phyloP scores from a whole-genome alignment of 2,329 filamentous ascomycete genomes.

The Akanthomyces uredinophilus region DNA sequence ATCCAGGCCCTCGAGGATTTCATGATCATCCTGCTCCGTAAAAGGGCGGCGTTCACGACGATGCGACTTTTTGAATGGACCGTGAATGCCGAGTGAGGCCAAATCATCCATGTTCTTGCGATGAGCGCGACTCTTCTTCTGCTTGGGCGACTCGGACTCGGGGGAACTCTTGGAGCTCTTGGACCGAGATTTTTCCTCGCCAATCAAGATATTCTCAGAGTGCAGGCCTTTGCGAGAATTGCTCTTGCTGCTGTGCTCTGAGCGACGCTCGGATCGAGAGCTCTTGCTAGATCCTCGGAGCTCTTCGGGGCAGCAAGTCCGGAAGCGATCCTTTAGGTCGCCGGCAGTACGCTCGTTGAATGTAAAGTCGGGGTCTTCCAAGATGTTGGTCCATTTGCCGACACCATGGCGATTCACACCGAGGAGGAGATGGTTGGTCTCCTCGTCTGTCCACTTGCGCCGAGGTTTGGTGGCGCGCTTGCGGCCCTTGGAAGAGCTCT shows the following conservation, averaged over 20 bases:
- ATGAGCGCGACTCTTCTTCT: constrained; percentile 49
- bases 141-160: constrained; percentile 34
- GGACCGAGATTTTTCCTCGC: constrained; percentile 31
- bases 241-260: constrained; percentile 25
- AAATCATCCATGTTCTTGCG: constrained; percentile 53
- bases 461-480: constrained; percentile 53
- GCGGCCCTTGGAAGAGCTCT: constrained; percentile 37
- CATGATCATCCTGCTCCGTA: constrained; percentile 56
- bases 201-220: constrained; percentile 53
- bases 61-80: constrained; percentile 57
- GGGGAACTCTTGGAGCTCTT: constrained; percentile 24
- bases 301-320: constrained; percentile 60
- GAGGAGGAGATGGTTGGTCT: constrained; percentile 57
- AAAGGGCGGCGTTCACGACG: constrained; percentile 57
- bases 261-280: constrained; percentile 21
- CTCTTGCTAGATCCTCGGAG: constrained; percentile 41
- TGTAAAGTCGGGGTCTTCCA: constrained; percentile 54
- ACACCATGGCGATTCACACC: constrained; percentile 59
- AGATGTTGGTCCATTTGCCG: constrained; percentile 60
- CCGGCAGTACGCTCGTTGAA: constrained; percentile 59
- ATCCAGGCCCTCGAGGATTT: constrained; percentile 56
- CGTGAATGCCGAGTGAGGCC: constrained; percentile 53
- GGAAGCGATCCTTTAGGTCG: constrained; percentile 61
- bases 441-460: constrained; percentile 60
- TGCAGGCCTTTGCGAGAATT: constrained; percentile 42